Percentiles rank a stretch among this genome's conserved stretches.
phyloP scores from a whole-genome alignment of 164 flowering plant species.

The Chloranthus sessilifolius region DNA sequence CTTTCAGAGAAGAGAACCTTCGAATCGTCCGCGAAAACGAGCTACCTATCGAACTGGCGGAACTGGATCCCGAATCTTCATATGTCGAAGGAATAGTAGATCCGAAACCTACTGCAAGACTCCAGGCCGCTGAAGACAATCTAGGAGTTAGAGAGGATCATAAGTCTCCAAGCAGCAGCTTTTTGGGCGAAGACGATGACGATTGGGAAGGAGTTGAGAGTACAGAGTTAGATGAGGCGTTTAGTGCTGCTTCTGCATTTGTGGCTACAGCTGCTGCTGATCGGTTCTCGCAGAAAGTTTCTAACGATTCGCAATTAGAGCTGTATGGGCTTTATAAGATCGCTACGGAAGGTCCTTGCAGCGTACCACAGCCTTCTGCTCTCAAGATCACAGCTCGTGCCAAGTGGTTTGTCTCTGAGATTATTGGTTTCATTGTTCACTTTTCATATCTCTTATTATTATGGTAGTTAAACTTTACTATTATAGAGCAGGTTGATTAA shows the following conservation, averaged over 20 bases:
- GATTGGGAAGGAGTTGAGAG: conserved; percentile 99
- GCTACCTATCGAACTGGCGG: conserved; percentile 21
- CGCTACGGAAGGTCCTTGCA: conserved; percentile 95
- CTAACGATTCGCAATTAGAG: conserved; percentile 73
- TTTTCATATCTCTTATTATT: neutral
- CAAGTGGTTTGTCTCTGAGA: conserved; percentile 56
- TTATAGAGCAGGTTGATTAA: too few relatives aligned
- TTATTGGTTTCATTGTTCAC: too few relatives aligned
- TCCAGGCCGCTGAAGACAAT: neutral
- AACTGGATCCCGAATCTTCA: conserved; percentile 2
- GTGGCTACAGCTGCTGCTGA: conserved; percentile 90
- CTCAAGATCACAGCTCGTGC: conserved; percentile 89
- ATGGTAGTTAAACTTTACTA: neutral
- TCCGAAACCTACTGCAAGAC: neutral
- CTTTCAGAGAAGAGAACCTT: conserved; percentile 68
- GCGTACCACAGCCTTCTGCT: conserved; percentile 77
- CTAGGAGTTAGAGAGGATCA: conserved; percentile 20
- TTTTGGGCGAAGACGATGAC: conserved; percentile 41
- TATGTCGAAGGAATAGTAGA: neutral
- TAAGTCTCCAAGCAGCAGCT: conserved; percentile 28
- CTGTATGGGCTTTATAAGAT: conserved; percentile 90
- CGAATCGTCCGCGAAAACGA: conserved; percentile 17
- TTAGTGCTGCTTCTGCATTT: conserved; percentile 92
- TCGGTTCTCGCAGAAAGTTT: conserved; percentile 54
- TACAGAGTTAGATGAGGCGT: conserved; percentile 84